Conservation (phyloP, 2,329 filamentous ascomycete genomes). For the Penicillium sp. region DNA sequence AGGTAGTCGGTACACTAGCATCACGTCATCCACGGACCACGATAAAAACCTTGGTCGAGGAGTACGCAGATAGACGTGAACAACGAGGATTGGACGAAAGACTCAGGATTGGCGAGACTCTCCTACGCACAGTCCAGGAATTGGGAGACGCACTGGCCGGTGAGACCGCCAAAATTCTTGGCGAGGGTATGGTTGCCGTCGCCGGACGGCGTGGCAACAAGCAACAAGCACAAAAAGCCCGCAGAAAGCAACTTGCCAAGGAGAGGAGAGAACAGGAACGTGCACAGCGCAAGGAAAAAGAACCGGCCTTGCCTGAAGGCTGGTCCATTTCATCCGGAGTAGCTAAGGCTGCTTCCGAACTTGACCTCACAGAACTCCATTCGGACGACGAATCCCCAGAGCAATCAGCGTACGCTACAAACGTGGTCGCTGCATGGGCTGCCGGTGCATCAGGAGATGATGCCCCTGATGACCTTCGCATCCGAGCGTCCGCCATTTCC, state of each 20-base stretch:
- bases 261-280: constrained; percentile 22
- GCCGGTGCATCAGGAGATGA: constrained; percentile 31
- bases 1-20: constrained; percentile 34
- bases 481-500: constrained; percentile 38
- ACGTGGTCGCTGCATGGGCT: constrained; percentile 36
- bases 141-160: constrained; percentile 33
- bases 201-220: constrained; percentile 34
- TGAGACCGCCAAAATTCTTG: constrained; percentile 31
- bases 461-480: constrained; percentile 38
- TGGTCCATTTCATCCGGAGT: constrained; percentile 23
- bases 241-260: constrained; percentile 23
- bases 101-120: constrained; percentile 36
- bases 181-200: constrained; percentile 34
- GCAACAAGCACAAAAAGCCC: constrained; percentile 27
- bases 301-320: constrained; percentile 22
- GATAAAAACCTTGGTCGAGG: constrained; percentile 34
- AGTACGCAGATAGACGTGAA: constrained; percentile 34
- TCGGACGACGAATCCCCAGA: constrained; percentile 31
- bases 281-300: constrained; percentile 23
- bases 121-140: constrained; percentile 36
- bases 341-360: constrained; percentile 5
- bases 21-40: constrained; percentile 37
- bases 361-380: constrained; percentile 19
- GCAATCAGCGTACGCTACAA: constrained; percentile 27
- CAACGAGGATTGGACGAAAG: constrained; percentile 33